These are phyloP conservation scores for Candida koratica DNA, from an alignment of 805 yeast species.

Conservation along the genomic window DNA sequence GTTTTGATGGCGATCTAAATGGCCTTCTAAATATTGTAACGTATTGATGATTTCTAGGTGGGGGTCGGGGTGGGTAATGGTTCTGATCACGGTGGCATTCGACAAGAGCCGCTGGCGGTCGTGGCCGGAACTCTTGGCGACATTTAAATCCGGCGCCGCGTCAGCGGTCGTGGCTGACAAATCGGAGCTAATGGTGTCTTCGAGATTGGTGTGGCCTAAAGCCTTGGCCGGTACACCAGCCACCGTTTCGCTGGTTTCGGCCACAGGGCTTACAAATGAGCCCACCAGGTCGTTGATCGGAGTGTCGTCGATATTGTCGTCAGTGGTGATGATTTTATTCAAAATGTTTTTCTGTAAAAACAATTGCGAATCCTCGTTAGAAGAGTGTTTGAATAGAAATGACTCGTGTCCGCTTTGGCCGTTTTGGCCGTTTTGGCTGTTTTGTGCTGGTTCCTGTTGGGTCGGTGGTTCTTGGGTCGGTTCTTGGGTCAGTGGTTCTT, in stretches of 20 bases:
- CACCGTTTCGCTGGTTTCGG: background rate
- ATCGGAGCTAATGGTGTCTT: slow-evolving; percentile 5
- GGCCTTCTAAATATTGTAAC: slow-evolving; percentile 72
- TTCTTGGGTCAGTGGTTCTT: background rate
- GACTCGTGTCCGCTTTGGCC: background rate
- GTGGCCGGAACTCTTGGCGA: background rate
- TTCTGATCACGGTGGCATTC: slow-evolving; percentile 21
- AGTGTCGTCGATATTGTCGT: slow-evolving; percentile 29
- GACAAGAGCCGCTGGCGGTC: slow-evolving; percentile 18
- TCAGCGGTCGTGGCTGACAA: slow-evolving; percentile 4
- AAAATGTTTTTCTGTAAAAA: slow-evolving; percentile 22
- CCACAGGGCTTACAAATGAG: slow-evolving; percentile 6
- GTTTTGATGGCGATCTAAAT: slow-evolving; percentile 76
- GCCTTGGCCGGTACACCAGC: slow-evolving; percentile 1
- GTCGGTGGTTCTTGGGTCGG: background rate
- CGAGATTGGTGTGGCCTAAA: slow-evolving; percentile 1
- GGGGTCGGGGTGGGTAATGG: too few species aligned
- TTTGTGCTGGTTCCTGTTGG: background rate
- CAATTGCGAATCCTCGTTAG: slow-evolving; percentile 14
- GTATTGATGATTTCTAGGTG: slow-evolving; percentile 75
- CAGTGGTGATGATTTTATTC: slow-evolving; percentile 29
- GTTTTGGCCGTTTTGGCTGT: background rate
- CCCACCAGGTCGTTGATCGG: slow-evolving; percentile 11
- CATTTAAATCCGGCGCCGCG: slow-evolving; percentile 1
- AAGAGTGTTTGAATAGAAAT: slow-evolving; percentile 4